Conservation (phyloP, 768 basidiomycete species). For the Lepiota venenata region DNA sequence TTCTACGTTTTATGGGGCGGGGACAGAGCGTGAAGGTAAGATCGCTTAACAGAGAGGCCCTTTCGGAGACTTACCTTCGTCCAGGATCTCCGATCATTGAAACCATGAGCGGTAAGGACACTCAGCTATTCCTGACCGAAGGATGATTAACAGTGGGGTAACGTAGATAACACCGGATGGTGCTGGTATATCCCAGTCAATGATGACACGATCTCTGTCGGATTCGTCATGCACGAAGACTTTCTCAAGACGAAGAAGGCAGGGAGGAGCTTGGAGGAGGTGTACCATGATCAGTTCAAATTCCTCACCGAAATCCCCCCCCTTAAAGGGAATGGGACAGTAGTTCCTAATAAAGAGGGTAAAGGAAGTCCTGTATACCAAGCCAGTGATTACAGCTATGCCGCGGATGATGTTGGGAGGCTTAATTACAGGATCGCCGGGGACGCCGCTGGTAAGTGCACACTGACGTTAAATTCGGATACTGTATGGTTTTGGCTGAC, state of each 20-base stretch:
- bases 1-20: conserved; percentile 25
- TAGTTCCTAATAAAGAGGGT: conserved; percentile 18
- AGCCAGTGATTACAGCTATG: conserved; percentile 37
- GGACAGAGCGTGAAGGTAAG: conserved; percentile 28
- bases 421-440: conserved; percentile 33
- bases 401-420: conserved; percentile 30
- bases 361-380: conserved; percentile 20
- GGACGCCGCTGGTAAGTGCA: conserved; percentile 36
- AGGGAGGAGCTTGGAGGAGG: conserved; percentile 16
- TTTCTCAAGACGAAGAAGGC: conserved; percentile 24
- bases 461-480: background rate
- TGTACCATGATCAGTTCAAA: conserved; percentile 28
- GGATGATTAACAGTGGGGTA: conserved; percentile 21
- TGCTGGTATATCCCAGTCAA: conserved; percentile 55
- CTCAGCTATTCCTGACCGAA: too few species aligned
- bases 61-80: conserved; percentile 17
- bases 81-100: conserved; percentile 28
- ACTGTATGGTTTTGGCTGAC: background rate
- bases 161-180: conserved; percentile 54
- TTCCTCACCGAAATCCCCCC: conserved; percentile 30
- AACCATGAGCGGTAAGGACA: conserved; percentile 45
- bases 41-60: conserved; percentile 31
- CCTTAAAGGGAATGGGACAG: conserved; percentile 21
- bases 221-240: conserved; percentile 42
- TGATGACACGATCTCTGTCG: conserved; percentile 45